phyloP scores from a whole-genome alignment of 148 eudicot species.

The Silene uniflora region DNA sequence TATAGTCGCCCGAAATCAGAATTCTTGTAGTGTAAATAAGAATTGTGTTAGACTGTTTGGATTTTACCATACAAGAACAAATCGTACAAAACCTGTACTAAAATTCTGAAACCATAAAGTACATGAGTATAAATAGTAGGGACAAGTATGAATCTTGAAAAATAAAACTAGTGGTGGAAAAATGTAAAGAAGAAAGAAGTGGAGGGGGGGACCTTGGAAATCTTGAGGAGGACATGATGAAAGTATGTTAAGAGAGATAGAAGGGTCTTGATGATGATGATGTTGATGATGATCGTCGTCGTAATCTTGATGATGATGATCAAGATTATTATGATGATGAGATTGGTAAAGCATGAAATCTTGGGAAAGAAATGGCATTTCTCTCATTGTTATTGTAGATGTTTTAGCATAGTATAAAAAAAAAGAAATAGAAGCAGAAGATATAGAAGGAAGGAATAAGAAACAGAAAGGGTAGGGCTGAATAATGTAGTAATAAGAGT shows the following conservation, averaged over 20 bases:
- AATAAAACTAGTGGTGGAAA: too few species aligned
- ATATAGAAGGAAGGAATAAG: background rate
- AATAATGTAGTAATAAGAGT: background rate
- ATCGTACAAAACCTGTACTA: too few species aligned
- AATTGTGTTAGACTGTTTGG: too few species aligned
- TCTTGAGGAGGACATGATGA: constrained; percentile 39
- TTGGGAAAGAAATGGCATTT: constrained; percentile 34
- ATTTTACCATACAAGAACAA: too few species aligned
- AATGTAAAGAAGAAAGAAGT: background rate
- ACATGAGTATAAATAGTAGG: background rate
- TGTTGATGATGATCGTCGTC: constrained; percentile 30
- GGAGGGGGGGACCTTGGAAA: constrained; percentile 33
- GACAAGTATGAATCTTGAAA: constrained; percentile 3
- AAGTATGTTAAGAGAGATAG: constrained; percentile 31
- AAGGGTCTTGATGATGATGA: constrained; percentile 30
- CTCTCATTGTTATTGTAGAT: constrained; percentile 22
- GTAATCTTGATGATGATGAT: constrained; percentile 20
- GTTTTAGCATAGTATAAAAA: background rate
- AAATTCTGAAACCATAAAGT: too few species aligned
- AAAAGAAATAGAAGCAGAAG: background rate
- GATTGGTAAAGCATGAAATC: constrained; percentile 30
- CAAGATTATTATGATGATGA: constrained; percentile 15
- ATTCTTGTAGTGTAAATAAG: too few species aligned
- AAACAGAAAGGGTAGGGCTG: background rate
- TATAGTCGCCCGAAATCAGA: too few species aligned